Percentiles rank a stretch among this genome's conserved stretches.
Evolutionary conservation across 2,329 filamentous ascomycete genomes (phyloP).

Genomic region (Cadophora gregata): DNA sequence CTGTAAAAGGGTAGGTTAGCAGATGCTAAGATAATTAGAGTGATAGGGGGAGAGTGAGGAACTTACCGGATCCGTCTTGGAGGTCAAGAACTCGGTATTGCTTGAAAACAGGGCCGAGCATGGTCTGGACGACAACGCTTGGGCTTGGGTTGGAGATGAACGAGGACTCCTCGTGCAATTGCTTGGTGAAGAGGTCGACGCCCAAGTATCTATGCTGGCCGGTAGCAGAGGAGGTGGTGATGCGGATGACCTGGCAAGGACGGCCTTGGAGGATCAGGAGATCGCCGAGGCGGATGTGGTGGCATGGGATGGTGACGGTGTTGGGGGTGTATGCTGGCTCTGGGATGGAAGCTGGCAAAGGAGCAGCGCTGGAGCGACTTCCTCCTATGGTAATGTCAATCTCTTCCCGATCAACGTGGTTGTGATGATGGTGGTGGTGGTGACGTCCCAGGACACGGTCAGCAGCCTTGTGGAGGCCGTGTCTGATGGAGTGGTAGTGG

Average conservation of each 20-base stretch:
- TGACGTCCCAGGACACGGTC: constrained; percentile 67
- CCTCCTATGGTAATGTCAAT: constrained; percentile 41
- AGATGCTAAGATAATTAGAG: neutral
- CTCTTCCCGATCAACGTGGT: constrained; percentile 44
- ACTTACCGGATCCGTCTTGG: constrained; percentile 73
- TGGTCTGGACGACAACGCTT: constrained; percentile 98
- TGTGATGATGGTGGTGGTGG: constrained; percentile 57
- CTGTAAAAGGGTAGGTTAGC: constrained; percentile 43
- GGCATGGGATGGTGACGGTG: constrained; percentile 97
- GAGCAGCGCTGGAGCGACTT: constrained; percentile 26
- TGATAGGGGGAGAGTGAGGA: constrained; percentile 26
- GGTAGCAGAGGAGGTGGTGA: constrained; percentile 96
- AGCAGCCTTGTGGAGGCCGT: constrained; percentile 70
- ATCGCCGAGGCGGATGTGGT: constrained; percentile 99
- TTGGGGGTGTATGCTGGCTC: constrained; percentile 58
- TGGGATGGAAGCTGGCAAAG: constrained; percentile 26
- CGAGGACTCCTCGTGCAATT: constrained; percentile 97
- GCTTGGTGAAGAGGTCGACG: constrained; percentile 99
- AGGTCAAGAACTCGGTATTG: constrained; percentile 99
- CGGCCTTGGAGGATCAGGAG: constrained; percentile 98
- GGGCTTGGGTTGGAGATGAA: constrained; percentile 97
- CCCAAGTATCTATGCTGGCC: constrained; percentile 99
- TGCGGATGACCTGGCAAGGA: constrained; percentile 99
- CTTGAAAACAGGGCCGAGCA: constrained; percentile 99
- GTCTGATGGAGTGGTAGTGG: constrained; percentile 76